Percentiles rank a stretch among this genome's conserved stretches.
phyloP scores from a whole-genome alignment of 1,284 basidiomycete species.

The Ceratobasidium sp. region DNA sequence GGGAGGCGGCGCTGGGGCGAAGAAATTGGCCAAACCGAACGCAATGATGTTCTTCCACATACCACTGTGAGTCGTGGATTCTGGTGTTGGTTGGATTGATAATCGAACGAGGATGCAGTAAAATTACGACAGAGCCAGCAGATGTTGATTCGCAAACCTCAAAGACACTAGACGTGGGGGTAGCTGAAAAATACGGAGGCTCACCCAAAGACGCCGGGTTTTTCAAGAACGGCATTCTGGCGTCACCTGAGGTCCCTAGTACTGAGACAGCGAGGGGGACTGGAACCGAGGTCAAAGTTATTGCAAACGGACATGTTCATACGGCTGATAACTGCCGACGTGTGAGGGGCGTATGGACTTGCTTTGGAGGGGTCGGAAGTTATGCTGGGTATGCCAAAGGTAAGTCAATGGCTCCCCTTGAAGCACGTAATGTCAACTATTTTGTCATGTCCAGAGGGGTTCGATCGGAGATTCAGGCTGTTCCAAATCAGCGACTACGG shows the following conservation, averaged over 20 bases:
- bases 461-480: slow-evolving; percentile 87
- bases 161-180: slow-evolving; percentile 69
- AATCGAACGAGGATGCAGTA: slow-evolving; percentile 51
- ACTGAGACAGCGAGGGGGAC: slow-evolving; percentile 66
- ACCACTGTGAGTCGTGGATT: slow-evolving; percentile 69
- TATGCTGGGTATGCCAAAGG: slow-evolving; percentile 85
- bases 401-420: slow-evolving; percentile 54
- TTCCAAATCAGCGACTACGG: slow-evolving; percentile 87
- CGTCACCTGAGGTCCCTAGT: slow-evolving; percentile 49
- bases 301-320: slow-evolving; percentile 89
- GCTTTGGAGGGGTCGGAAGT: slow-evolving; percentile 87
- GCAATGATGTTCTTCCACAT: slow-evolving; percentile 97
- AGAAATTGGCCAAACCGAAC: slow-evolving; percentile 83
- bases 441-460: slow-evolving; percentile 53
- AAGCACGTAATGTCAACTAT: background rate
- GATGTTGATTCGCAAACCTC: slow-evolving; percentile 66
- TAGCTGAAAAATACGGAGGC: slow-evolving; percentile 28
- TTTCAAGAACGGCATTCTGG: slow-evolving; percentile 77
- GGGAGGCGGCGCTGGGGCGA: slow-evolving; percentile 61
- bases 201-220: slow-evolving; percentile 66
- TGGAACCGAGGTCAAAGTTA: slow-evolving; percentile 75
- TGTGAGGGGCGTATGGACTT: slow-evolving; percentile 86
- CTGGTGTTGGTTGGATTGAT: slow-evolving; percentile 1
- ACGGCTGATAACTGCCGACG: slow-evolving; percentile 87
- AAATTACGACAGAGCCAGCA: slow-evolving; percentile 63